phyloP scores from a whole-genome alignment of 345 rosid species.

The Kernera saxatilis region DNA sequence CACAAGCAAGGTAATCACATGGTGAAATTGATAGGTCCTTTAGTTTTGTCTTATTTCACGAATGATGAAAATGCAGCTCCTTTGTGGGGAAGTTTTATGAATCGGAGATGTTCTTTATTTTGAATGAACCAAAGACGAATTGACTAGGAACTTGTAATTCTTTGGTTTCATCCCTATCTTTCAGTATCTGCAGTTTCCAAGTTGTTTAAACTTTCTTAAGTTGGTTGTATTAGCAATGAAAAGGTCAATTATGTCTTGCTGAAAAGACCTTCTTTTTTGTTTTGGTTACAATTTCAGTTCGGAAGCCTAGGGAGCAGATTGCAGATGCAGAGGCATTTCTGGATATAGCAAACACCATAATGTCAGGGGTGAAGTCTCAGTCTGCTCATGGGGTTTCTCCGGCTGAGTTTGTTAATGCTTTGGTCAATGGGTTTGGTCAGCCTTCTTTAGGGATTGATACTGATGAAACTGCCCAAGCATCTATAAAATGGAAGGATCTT shows the following conservation, averaged over 20 bases:
- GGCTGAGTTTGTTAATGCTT: conserved; percentile 52
- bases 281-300: conserved; percentile 37
- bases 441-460: conserved; percentile 25
- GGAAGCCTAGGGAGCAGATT: conserved; percentile 84
- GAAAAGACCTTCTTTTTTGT: neutral
- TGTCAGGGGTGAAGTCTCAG: conserved; percentile 65
- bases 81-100: too few relatives aligned
- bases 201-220: neutral
- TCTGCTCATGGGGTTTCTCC: conserved; percentile 56
- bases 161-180: neutral
- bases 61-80: neutral
- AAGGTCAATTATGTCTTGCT: neutral
- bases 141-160: neutral
- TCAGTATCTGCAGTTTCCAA: neutral
- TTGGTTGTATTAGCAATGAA: neutral
- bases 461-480: conserved; percentile 39
- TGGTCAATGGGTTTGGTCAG: conserved; percentile 48
- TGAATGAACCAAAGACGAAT: too few relatives aligned
- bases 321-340: conserved; percentile 90
- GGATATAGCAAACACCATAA: conserved; percentile 61
- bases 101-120: neutral
- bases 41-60: neutral
- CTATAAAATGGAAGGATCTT: conserved; percentile 64
- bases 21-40: neutral
- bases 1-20: conserved; percentile 49